These are phyloP conservation scores for Entelexis paramagnoliae DNA, from an alignment of 1,139 yeast species.

Conservation along the genomic window DNA sequence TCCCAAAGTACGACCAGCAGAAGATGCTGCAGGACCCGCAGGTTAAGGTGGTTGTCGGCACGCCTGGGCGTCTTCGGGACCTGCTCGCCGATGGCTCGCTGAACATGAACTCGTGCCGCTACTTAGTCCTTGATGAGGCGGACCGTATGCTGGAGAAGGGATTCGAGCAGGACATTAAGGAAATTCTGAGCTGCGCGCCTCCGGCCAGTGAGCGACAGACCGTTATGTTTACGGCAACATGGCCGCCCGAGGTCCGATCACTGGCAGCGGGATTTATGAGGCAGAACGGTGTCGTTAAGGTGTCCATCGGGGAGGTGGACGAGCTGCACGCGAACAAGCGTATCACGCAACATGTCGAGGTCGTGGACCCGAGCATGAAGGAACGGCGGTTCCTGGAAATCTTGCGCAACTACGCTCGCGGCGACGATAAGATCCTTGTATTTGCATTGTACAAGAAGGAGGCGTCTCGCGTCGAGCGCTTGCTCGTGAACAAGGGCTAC, in stretches of 20 bases:
- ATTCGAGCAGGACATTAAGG: slow-evolving; percentile 89
- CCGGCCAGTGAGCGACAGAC: slow-evolving; percentile 51
- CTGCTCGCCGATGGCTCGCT: slow-evolving; percentile 81
- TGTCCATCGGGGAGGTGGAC: slow-evolving; percentile 87
- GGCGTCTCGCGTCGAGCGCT: slow-evolving; percentile 80
- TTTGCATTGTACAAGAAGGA: slow-evolving; percentile 95
- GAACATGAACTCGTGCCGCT: slow-evolving; percentile 44
- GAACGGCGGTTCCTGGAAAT: slow-evolving; percentile 65
- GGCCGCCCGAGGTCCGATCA: slow-evolving; percentile 90
- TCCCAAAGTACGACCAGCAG: slow-evolving; percentile 86
- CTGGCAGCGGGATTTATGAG: slow-evolving; percentile 81
- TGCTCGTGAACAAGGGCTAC: slow-evolving; percentile 62
- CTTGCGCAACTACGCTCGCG: slow-evolving; percentile 61
- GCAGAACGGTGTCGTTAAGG: slow-evolving; percentile 54
- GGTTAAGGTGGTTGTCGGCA: slow-evolving; percentile 76
- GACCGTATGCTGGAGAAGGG: slow-evolving; percentile 98
- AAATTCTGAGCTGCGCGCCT: slow-evolving; percentile 51
- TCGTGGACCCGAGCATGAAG: slow-evolving; percentile 70
- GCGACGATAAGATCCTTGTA: slow-evolving; percentile 66
- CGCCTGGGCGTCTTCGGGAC: slow-evolving; percentile 94
- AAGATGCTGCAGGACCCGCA: slow-evolving; percentile 36
- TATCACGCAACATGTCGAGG: slow-evolving; percentile 89
- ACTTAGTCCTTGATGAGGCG: slow-evolving; percentile 90
- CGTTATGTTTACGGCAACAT: slow-evolving; percentile 79
- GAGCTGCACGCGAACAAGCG: slow-evolving; percentile 90